Evolutionary conservation across 2,329 filamentous ascomycete species (phyloP).

Genomic region (Dryadomyces quercus-mongolicae): DNA sequence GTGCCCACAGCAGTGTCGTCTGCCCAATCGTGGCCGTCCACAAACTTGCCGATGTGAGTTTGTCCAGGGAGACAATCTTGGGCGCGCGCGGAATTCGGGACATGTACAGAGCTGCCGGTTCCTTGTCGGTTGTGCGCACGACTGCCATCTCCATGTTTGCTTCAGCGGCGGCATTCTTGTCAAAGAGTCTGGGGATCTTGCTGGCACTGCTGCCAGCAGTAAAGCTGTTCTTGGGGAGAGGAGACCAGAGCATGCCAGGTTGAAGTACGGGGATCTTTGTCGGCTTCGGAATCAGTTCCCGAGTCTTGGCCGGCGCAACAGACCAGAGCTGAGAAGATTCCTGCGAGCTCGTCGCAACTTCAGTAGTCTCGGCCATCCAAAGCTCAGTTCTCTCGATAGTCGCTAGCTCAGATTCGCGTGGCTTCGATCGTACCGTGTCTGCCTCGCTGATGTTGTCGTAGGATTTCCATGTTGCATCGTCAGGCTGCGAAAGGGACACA

Average conservation of each 20-base stretch:
- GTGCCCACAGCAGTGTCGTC: background rate
- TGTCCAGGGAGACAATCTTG: constrained; percentile 16
- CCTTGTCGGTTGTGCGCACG: constrained; percentile 10
- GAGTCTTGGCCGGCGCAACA: background rate
- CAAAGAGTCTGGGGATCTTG: constrained; percentile 5
- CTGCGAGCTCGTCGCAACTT: background rate
- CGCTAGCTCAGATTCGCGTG: constrained; percentile 16
- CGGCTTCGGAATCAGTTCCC: background rate
- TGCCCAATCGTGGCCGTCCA: constrained; percentile 12
- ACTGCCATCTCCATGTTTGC: constrained; percentile 4
- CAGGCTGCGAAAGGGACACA: constrained; percentile 22
- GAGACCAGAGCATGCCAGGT: constrained; percentile 5
- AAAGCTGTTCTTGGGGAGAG: background rate
- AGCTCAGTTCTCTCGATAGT: constrained; percentile 17
- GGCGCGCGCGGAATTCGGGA: constrained; percentile 15
- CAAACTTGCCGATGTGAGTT: constrained; percentile 15
- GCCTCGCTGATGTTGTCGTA: constrained; percentile 17
- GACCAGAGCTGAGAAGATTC: background rate
- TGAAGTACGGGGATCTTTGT: background rate
- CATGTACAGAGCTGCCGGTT: constrained; percentile 18
- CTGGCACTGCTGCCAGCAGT: background rate
- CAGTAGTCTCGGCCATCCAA: background rate
- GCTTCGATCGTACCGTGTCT: constrained; percentile 17
- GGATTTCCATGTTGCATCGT: constrained; percentile 22
- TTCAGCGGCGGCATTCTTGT: constrained; percentile 6